Evolutionary conservation across 1,284 basidiomycete genomes (phyloP).

Genomic region (Ustilago xerochloae): DNA sequence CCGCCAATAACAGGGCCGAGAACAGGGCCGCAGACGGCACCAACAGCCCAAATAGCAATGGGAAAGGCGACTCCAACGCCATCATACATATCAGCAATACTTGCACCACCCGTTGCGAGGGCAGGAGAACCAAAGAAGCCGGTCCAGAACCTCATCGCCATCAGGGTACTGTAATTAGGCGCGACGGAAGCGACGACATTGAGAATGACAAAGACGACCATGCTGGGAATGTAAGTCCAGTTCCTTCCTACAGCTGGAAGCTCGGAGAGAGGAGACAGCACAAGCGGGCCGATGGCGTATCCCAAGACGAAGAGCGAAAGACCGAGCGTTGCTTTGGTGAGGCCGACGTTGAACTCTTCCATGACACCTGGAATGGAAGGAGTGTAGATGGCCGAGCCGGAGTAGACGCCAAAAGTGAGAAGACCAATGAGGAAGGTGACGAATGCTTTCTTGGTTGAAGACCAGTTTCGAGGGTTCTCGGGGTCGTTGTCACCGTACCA

Average conservation of each 20-base stretch:
- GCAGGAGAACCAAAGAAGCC: conserved; percentile 64
- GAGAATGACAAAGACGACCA: conserved; percentile 39
- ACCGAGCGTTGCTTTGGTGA: conserved; percentile 78
- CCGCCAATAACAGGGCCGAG: conserved; percentile 51
- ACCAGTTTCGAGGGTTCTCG: conserved; percentile 52
- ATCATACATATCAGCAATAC: conserved; percentile 57
- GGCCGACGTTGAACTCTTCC: conserved; percentile 74
- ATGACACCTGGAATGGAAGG: conserved; percentile 67
- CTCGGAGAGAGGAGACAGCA: conserved; percentile 73
- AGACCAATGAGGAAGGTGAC: conserved; percentile 32
- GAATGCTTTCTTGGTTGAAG: conserved; percentile 37
- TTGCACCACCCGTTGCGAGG: conserved; percentile 53
- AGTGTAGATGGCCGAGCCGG: conserved; percentile 44
- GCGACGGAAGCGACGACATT: conserved; percentile 50
- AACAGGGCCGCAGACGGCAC: conserved; percentile 60
- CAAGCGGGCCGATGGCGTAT: conserved; percentile 44
- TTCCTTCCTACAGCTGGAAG: conserved; percentile 71
- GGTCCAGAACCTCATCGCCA: conserved; percentile 61
- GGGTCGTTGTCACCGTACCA: conserved; percentile 60
- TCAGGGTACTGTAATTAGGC: conserved; percentile 59
- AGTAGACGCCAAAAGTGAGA: conserved; percentile 48
- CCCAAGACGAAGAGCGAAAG: conserved; percentile 77
- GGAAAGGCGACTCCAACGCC: conserved; percentile 59
- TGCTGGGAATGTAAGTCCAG: conserved; percentile 52
- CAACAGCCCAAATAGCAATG: conserved; percentile 65